Conservation (phyloP, 345 rosid species). For the Angophora floribunda region DNA sequence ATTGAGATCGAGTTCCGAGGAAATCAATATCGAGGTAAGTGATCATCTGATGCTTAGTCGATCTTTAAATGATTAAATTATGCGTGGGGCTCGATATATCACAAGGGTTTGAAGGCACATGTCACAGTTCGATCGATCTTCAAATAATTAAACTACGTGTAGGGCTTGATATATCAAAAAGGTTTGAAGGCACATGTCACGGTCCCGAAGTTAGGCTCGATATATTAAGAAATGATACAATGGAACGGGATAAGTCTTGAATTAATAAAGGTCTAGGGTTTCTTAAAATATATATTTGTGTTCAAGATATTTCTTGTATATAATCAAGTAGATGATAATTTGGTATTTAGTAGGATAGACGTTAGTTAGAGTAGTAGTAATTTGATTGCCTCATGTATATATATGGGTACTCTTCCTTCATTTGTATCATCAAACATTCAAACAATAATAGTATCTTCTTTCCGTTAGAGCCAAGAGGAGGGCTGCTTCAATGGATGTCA, state of each 20-base stretch:
- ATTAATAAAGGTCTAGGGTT: neutral
- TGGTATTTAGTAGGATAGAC: neutral
- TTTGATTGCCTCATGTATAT: neutral
- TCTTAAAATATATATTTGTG: neutral
- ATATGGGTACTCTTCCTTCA: neutral
- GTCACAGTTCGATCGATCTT: neutral
- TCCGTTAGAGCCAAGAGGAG: neutral
- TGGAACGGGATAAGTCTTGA: neutral
- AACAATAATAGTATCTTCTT: too few species aligned
- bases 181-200: neutral
- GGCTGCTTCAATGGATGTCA: neutral
- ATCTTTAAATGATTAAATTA: neutral
- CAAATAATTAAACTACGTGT: neutral
- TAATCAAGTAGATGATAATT: neutral
- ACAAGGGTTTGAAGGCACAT: fast-evolving
- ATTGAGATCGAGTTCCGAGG: neutral
- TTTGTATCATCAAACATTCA: neutral
- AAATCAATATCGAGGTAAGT: neutral
- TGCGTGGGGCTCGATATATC: neutral
- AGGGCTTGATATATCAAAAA: neutral
- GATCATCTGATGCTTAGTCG: fast-evolving
- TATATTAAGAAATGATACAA: neutral
- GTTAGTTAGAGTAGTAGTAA: fast-evolving
- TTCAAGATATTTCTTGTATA: neutral
- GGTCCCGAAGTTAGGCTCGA: neutral